Evolutionary conservation across 306 rosid species (phyloP).

Genomic region (Cucurbita pepo): DNA sequence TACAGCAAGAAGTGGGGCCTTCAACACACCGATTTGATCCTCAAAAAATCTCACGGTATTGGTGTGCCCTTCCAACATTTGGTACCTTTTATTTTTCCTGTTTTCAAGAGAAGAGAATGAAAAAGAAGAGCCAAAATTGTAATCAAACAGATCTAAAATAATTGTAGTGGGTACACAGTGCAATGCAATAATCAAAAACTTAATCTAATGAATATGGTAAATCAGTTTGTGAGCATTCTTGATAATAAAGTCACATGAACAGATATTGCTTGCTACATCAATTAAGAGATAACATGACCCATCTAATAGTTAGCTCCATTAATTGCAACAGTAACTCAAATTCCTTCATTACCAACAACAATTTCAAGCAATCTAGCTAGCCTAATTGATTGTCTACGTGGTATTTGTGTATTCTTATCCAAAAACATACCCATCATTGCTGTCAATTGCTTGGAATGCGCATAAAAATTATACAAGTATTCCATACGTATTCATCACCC

Average conservation of each 20-base stretch:
- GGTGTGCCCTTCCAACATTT: neutral
- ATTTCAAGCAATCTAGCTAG: constrained; percentile 6
- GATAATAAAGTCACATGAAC: constrained; percentile 2
- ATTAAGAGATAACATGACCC: constrained; percentile 6
- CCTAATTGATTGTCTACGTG: constrained; percentile 9
- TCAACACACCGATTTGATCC: neutral
- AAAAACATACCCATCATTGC: constrained; percentile 18
- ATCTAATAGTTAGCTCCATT: constrained; percentile 7
- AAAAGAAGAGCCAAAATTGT: neutral
- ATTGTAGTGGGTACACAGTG: neutral
- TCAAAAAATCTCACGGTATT: neutral
- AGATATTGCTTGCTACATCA: constrained; percentile 7
- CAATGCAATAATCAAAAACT: constrained; percentile 2
- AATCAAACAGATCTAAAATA: constrained; percentile 3
- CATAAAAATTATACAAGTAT: constrained; percentile 7
- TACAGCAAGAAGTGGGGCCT: neutral
- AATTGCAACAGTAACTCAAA: constrained; percentile 7
- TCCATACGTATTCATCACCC: neutral
- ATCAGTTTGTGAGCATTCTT: constrained; percentile 1
- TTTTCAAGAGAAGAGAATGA: neutral
- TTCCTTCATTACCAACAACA: constrained; percentile 8
- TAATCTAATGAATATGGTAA: neutral
- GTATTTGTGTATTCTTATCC: constrained; percentile 15
- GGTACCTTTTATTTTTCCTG: neutral
- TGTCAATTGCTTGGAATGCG: constrained; percentile 20